Evolutionary conservation across 495 filamentous ascomycete species (phyloP), one percentile per base, ranked within the genome.

Genomic region (Xylaria acuta): DNA sequence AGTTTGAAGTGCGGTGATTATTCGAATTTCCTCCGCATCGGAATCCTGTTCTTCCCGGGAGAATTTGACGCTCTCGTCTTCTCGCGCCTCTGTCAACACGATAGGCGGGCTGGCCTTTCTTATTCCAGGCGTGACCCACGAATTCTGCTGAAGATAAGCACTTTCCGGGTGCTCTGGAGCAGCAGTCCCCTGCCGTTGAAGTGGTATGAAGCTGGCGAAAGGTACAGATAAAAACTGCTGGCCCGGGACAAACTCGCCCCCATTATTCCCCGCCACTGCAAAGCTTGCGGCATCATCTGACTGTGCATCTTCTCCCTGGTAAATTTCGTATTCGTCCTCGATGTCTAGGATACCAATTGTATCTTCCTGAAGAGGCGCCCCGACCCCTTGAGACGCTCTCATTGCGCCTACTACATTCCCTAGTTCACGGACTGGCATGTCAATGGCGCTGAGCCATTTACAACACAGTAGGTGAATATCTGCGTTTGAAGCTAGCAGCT

Each of bases 401-500:
- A 49, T 22, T 27, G 56, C 41, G 25, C 14, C 27, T 9, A 65
- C 30, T 38, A 38, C 45, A 38, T 34, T 25, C 5, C 8, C 14
- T 30, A 16, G 64, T 5, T 3, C 36, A 27, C 68, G 56, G 58
- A 72, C 51, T 11, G 76, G 75, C 63, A 75, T 70, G 12, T 56
- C 9, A 27, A 76, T 72, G 1, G 75, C 53, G 1, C 41, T 38
- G 1, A 78, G 65, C 76, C 76, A 78, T 45, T 18, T 43, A 0
- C 38, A 43, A 27, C 76, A 75, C 22, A 36, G 40, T 2, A 59
- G 8, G 30, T 72, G 9, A 32, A 75, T 27, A 3, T 70, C 71
- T 8, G 54, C 5, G 47, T 72, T 54, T n/a, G 63, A 59, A 43
- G 66, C 18, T n/a, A 78, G 71, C 8, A 76, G 32, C 25, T 74